A percentile compares a stretch with the other conserved stretches of the same genome.
phyloP scores from a whole-genome alignment of 129 eudicot genomes.

The Artemisia annua region DNA sequence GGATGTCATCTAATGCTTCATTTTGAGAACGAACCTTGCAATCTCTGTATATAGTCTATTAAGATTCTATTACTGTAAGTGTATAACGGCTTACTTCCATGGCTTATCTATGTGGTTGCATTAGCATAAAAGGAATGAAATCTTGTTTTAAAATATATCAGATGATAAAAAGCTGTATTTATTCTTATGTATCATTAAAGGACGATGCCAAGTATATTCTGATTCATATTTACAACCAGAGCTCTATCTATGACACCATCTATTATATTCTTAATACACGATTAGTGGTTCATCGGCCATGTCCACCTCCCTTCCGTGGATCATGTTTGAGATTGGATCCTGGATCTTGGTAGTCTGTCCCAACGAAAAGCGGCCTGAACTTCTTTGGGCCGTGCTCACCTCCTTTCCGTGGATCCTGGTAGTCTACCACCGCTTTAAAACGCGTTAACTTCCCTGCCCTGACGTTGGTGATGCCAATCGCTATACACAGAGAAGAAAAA shows the following conservation, averaged over 20 bases:
- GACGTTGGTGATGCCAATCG: slow-evolving; percentile 13
- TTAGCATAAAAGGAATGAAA: slow-evolving; percentile 12
- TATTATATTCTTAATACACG: not conserved
- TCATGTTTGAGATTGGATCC: slow-evolving; percentile 75
- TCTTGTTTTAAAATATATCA: not conserved
- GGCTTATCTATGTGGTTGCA: slow-evolving; percentile 19
- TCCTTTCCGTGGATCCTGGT: slow-evolving; percentile 27
- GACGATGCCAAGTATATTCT: not conserved
- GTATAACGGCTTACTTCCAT: slow-evolving; percentile 21
- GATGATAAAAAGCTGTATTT: slow-evolving; percentile 13
- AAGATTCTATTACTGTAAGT: slow-evolving; percentile 28
- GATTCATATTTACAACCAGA: slow-evolving; percentile 5
- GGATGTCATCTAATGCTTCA: slow-evolving; percentile 69
- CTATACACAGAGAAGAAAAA: not conserved
- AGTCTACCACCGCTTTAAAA: slow-evolving; percentile 45
- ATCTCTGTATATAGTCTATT: slow-evolving; percentile 48
- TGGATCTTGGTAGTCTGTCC: slow-evolving; percentile 59
- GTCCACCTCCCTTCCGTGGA: slow-evolving; percentile 36
- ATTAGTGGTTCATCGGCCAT: not conserved
- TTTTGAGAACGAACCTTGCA: slow-evolving; percentile 29
- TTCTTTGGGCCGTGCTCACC: not conserved
- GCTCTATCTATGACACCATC: not conserved
- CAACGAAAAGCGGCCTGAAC: not conserved
- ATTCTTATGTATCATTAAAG: not conserved
- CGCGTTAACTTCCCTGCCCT: not conserved